phyloP scores from a whole-genome alignment of 345 rosid genomes.

The Sisymbrium altissimum region DNA sequence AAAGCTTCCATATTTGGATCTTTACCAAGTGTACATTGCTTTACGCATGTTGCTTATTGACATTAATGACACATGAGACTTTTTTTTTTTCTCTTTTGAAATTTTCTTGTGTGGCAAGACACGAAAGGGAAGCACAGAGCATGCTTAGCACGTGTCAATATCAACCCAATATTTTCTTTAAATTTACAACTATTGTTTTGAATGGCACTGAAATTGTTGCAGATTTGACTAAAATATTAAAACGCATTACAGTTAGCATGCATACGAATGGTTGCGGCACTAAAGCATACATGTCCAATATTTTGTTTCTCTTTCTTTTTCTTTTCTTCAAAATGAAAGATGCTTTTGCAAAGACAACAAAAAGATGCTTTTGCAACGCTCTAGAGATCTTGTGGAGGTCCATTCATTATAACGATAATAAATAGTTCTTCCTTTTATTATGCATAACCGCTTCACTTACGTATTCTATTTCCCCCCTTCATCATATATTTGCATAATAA shows the following conservation, averaged over 20 bases:
- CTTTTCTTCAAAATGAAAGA: not conserved
- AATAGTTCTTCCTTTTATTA: not conserved
- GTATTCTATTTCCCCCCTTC: not conserved
- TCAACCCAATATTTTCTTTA: slow-evolving; percentile 8
- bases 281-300: not conserved
- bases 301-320: not conserved
- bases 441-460: slow-evolving; percentile 9
- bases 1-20: not conserved
- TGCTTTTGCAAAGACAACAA: not conserved
- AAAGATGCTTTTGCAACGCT: slow-evolving; percentile 3
- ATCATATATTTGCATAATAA: not conserved
- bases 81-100: slow-evolving; percentile 11
- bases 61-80: not conserved
- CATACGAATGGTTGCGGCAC: not conserved
- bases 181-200: not conserved
- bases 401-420: not conserved
- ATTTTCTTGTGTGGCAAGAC: not conserved
- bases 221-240: not conserved
- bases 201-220: not conserved
- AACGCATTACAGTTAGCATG: slow-evolving; percentile 3
- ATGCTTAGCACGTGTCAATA: slow-evolving; percentile 30
- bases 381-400: slow-evolving; percentile 9
- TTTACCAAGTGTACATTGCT: slow-evolving; percentile 16
- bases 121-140: slow-evolving; percentile 5
- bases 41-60: slow-evolving; percentile 1